Conservation (phyloP, 1,284 basidiomycete genomes). For the Microbotryum saponariae region DNA sequence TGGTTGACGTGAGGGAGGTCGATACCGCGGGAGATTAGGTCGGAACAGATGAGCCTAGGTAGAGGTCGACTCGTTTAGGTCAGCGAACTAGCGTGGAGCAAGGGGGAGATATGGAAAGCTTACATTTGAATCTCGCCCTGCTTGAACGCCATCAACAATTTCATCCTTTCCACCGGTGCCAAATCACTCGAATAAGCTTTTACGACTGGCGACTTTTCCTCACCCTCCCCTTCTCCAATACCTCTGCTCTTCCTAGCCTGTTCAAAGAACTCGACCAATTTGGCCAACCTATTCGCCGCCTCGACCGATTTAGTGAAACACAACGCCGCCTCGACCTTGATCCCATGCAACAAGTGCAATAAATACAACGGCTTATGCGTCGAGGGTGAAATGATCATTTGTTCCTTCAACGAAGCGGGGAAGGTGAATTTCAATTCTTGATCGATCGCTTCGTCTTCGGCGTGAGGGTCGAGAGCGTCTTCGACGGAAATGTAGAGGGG, state of each 20-base stretch:
- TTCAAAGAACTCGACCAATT: conserved; percentile 71
- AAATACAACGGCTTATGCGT: conserved; percentile 81
- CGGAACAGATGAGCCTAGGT: conserved; percentile 81
- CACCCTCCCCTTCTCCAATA: conserved; percentile 23
- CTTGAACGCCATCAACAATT: conserved; percentile 72
- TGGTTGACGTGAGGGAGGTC: conserved; percentile 85
- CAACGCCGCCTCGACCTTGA: conserved; percentile 60
- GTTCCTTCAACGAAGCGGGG: conserved; percentile 74
- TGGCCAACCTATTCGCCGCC: conserved; percentile 72
- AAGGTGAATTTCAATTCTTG: conserved; percentile 68
- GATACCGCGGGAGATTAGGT: conserved; percentile 92
- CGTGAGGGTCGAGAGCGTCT: conserved; percentile 36
- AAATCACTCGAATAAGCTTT: conserved; percentile 84
- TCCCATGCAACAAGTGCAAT: conserved; percentile 69
- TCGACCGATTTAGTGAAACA: conserved; percentile 96
- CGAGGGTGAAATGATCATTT: conserved; percentile 73
- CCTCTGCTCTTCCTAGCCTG: conserved; percentile 17
- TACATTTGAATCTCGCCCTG: conserved; percentile 74
- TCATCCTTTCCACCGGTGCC: conserved; percentile 60
- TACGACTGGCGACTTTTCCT: conserved; percentile 45
- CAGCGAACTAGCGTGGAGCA: not conserved
- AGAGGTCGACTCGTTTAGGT: not conserved
- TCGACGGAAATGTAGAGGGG: conserved; percentile 87
- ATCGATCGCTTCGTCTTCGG: conserved; percentile 45
- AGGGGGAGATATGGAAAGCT: conserved; percentile 37